Evolutionary conservation across 352 stramenopile genomes (phyloP).

Genomic region (Peronospora destructor): DNA sequence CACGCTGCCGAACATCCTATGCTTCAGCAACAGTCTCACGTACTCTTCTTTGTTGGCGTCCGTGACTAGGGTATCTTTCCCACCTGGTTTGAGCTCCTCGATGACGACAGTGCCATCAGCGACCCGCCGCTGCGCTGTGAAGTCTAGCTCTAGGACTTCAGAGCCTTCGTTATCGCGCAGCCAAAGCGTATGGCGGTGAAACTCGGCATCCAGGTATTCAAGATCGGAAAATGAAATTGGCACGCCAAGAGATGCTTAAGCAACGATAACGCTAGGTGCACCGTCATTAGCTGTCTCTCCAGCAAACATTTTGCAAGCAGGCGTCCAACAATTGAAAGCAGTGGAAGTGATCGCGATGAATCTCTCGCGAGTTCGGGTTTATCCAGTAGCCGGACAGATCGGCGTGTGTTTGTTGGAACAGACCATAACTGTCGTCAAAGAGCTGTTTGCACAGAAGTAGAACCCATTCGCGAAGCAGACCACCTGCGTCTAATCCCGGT

Average conservation of each 20-base stretch:
- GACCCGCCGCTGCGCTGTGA: conserved; percentile 53
- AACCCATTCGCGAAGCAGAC: conserved; percentile 75
- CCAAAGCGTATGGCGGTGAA: conserved; percentile 64
- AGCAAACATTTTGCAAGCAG: conserved; percentile 74
- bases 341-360: conserved; percentile 62
- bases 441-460: conserved; percentile 67
- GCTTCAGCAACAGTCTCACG: conserved; percentile 90
- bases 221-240: conserved; percentile 78
- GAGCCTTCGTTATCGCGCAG: conserved; percentile 58
- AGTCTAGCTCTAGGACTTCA: conserved; percentile 63
- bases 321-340: conserved; percentile 68
- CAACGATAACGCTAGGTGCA: conserved; percentile 69
- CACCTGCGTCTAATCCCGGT: conserved; percentile 63
- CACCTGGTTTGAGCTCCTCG: conserved; percentile 88
- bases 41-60: conserved; percentile 94
- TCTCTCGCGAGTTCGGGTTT: conserved; percentile 63
- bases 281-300: conserved; percentile 65
- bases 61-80: conserved; percentile 89
- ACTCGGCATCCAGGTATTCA: conserved; percentile 71
- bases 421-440: conserved; percentile 69
- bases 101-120: conserved; percentile 47
- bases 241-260: conserved; percentile 78
- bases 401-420: conserved; percentile 66
- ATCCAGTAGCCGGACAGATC: conserved; percentile 82
- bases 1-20: conserved; percentile 90